Base-by-base conservation (phyloP, 2,329 filamentous ascomycete genomes). In the Diaporthe sp. region DNA sequence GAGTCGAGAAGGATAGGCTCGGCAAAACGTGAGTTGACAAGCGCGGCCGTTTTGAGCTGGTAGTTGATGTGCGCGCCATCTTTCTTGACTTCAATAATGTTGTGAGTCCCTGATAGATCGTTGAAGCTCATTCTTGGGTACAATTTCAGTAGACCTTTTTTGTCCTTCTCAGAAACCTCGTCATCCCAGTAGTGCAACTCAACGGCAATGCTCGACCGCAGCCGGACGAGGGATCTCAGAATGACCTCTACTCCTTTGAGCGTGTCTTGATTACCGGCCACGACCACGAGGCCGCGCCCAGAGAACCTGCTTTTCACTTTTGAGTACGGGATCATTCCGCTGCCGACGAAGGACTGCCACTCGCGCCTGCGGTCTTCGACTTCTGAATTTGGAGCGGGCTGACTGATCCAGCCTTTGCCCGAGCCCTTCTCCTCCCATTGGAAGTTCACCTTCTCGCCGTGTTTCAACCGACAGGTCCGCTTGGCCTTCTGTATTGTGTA, bases 381-480 rank as follows among this genome's bases (percentile, higher is more conserved):
- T 51, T 68, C 62, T n/a, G 62, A 37, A 15, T 39, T 28, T 37
- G 62, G 28, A n/a, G 25, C 19, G 31, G 39, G 44, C 37, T 51
- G 28, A n/a, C 42, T 67, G 28, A 67, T 67, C 61, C 61, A 67
- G 7, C 19, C 28, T 12, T 34, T 67, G 19, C 61, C 57, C 3
- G 34, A 44, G 12, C 61, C 19, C 4, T 22, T 22, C 42, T 49
- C 44, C 10, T 67, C 25, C 42, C 42, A 67, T 34, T 67, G 61
- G 22, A 67, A 67, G 8, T 67, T 67, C 28, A 67, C 61, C 61
- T 67, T 67, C 28, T 67, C 61, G 10, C 61, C 61, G 5, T 67
- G 61, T 51, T 49, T 49, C 61, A 67, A 49, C 4, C 28, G 61
- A 37, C 61, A 67, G 10, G 28, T 51, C 28, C 28, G 61, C 61